These are phyloP conservation scores for Calonectria fujianensis DNA, from an alignment of 2,329 filamentous ascomycete genomes.

Conservation along the genomic window DNA sequence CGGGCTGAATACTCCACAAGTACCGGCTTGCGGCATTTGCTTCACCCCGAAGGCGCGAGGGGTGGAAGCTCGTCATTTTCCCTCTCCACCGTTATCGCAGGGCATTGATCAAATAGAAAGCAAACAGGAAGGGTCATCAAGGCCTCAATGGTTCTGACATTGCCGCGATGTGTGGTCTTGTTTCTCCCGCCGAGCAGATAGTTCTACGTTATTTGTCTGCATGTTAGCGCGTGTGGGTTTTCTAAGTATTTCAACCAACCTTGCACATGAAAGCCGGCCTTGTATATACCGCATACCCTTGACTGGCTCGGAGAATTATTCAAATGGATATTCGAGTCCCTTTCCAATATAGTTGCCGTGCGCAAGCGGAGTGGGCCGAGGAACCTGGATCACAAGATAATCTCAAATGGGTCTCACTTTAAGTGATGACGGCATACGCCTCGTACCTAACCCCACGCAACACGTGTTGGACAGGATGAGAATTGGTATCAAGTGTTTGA, in stretches of 20 bases:
- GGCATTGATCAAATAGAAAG: neutral
- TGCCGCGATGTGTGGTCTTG: neutral
- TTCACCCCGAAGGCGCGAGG: neutral
- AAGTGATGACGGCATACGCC: neutral
- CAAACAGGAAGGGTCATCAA: neutral
- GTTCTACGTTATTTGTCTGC: neutral
- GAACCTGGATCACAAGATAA: neutral
- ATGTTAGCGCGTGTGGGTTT: neutral
- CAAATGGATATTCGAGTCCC: neutral
- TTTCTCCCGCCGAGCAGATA: neutral
- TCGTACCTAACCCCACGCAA: neutral
- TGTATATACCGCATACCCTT: neutral
- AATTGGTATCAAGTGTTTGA: neutral
- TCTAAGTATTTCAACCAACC: neutral
- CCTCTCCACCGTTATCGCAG: neutral
- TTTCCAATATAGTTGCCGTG: neutral
- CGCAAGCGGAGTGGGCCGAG: neutral
- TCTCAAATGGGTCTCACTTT: neutral
- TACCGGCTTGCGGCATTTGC: constrained; percentile 5
- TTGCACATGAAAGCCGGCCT: neutral
- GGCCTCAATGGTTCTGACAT: neutral
- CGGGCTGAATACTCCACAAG: neutral
- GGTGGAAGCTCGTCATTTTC: neutral
- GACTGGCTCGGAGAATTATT: neutral
- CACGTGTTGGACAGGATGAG: neutral